Evolutionary conservation across 2,329 filamentous ascomycete species (phyloP).

Genomic region (Pseudocercospora pini-densiflorae): DNA sequence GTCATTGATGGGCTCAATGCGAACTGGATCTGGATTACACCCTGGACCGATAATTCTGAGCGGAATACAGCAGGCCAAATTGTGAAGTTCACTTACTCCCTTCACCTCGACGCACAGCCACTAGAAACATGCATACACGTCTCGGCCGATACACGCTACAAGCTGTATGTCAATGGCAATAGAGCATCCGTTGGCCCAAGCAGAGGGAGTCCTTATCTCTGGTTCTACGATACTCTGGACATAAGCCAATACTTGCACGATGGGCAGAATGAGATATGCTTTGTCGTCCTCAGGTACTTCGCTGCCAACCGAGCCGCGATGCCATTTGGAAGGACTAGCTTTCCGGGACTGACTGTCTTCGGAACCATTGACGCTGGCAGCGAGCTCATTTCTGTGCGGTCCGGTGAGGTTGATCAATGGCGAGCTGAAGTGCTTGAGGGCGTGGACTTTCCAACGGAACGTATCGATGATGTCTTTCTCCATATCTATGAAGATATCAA

Average conservation of each 20-base stretch:
- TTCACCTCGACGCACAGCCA: conserved; percentile 30
- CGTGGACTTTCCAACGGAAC: conserved; percentile 35
- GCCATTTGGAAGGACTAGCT: conserved; percentile 39
- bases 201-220: conserved; percentile 41
- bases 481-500: conserved; percentile 38
- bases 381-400: conserved; percentile 8
- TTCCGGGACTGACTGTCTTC: conserved; percentile 37
- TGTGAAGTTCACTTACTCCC: conserved; percentile 38
- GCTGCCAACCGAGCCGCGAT: conserved; percentile 34
- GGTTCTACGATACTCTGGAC: conserved; percentile 43
- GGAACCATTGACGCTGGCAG: conserved; percentile 24
- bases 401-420: conserved; percentile 29
- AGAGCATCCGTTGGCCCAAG: conserved; percentile 45
- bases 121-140: conserved; percentile 35
- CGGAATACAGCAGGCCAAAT: conserved; percentile 42
- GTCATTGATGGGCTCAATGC: conserved; percentile 42
- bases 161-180: conserved; percentile 46
- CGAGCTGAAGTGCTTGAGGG: conserved; percentile 32
- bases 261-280: conserved; percentile 37
- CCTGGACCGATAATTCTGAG: conserved; percentile 42
- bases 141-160: conserved; percentile 51
- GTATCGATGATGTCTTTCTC: conserved; percentile 47
- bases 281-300: conserved; percentile 40
- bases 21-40: conserved; percentile 47
- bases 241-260: conserved; percentile 33